Conservation (phyloP, 805 yeast genomes). For the Lipomyces mesembrius region DNA sequence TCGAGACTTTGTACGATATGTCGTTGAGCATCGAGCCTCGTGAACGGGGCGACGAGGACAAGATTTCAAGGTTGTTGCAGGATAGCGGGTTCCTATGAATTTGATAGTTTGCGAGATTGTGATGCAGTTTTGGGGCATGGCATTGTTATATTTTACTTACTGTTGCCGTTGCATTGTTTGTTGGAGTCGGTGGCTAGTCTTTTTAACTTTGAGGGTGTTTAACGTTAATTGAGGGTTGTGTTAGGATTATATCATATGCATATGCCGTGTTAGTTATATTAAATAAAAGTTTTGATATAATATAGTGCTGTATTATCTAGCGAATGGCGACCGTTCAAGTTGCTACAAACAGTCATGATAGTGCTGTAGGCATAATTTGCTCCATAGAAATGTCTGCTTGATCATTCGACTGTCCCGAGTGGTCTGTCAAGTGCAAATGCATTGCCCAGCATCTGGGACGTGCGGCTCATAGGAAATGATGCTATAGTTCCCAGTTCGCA, state of each 20-base stretch:
- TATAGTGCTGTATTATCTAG: too few species aligned
- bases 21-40: slow-evolving; percentile 76
- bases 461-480: too few species aligned
- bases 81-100: slow-evolving; percentile 43
- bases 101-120: neutral
- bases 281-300: too few species aligned
- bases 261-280: too few species aligned
- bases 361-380: too few species aligned
- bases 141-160: neutral
- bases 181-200: neutral
- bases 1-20: slow-evolving; percentile 77
- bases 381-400: too few species aligned
- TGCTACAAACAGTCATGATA: too few species aligned
- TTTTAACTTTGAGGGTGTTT: neutral
- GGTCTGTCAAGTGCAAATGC: too few species aligned
- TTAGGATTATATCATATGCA: neutral
- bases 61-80: slow-evolving; percentile 44
- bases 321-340: too few species aligned
- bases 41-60: slow-evolving; percentile 37
- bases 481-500: too few species aligned
- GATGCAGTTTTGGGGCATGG: neutral
- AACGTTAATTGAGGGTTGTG: neutral
- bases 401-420: too few species aligned
- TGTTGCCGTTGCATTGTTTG: neutral
- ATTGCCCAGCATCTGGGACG: too few species aligned